Base-by-base conservation (phyloP, 331 rosid species). In the Arachis monticola region DNA sequence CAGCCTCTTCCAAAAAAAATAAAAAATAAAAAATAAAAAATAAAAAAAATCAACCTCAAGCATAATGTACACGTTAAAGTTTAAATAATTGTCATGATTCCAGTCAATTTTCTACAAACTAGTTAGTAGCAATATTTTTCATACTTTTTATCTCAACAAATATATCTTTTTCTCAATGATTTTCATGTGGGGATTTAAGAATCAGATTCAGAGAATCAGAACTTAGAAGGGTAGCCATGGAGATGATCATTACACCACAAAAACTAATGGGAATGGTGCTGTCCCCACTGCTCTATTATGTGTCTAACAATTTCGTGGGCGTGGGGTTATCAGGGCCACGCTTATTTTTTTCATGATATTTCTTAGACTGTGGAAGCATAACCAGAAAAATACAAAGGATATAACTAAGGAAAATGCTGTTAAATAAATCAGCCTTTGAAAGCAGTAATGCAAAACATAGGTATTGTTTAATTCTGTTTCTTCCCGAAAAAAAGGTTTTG, bases 101-200 rank as follows among this genome's bases (percentile, higher is more conserved):
- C 14, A 70, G 6, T 55, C 17, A 40, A 70, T 40, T 40, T 45
- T 6, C 6, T 40, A 13, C 7, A 55, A 53, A 55, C 7, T 40
- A 3, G n/a, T 52, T 11, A 70, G n/a, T 7, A 70, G 67, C 32
- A 59, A 11, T 17, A 41, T 56, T 42, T 41, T 70, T 71, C 48
- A 6, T 45, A 45, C 8, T 45, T 45, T 6, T 38, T 38, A 38
- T 38, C 41, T 38, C 41, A 3, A 38, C 41, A 38, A 4, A 38
- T 38, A 38, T 38, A 38, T 38, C 5, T 38, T 38, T 38, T 5
- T 4, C 41, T 38, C 4, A 38, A 3, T 38, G 41, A 38, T 38
- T 38, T 38, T 38, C 41, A 1, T 45, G 48, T 45, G 9, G 27
- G 67, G 44, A 10, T 10, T 71, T 30, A 9, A 57, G 7, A 53